Conservation (phyloP, 2,329 filamentous ascomycete species). For the Hypoxylon sp. region DNA sequence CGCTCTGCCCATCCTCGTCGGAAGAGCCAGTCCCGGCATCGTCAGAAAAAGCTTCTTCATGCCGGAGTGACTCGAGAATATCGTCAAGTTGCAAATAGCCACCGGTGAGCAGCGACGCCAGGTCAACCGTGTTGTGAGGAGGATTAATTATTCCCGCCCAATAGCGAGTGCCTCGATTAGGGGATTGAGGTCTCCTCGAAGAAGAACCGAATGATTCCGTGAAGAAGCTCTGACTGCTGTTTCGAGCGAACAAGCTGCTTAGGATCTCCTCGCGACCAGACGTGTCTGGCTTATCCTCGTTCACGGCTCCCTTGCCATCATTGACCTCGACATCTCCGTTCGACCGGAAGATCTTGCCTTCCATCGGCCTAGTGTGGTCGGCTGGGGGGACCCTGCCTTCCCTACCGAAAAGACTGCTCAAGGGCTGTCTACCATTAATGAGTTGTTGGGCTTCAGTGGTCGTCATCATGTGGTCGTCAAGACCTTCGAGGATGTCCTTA, state of each 20-base stretch:
- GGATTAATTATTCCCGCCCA: constrained; percentile 52
- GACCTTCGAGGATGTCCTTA: constrained; percentile 81
- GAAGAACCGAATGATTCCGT: constrained; percentile 53
- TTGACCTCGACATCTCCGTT: constrained; percentile 75
- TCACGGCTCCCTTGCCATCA: constrained; percentile 70
- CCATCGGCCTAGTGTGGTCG: constrained; percentile 70
- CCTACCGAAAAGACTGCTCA: constrained; percentile 80
- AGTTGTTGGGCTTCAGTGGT: constrained; percentile 82
- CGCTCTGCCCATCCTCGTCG: constrained; percentile 48
- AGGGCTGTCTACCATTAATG: constrained; percentile 78
- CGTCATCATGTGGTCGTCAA: constrained; percentile 82
- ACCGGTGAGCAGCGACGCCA: constrained; percentile 50
- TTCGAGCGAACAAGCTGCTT: constrained; percentile 61
- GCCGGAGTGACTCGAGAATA: constrained; percentile 51
- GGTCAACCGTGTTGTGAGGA: constrained; percentile 50
- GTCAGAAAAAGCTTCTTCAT: constrained; percentile 43
- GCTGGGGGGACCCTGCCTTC: constrained; percentile 76
- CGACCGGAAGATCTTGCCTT: constrained; percentile 74
- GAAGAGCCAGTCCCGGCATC: constrained; percentile 47
- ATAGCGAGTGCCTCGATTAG: constrained; percentile 48
- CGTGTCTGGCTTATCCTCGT: constrained; percentile 71
- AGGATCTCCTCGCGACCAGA: constrained; percentile 73
- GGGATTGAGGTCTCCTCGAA: constrained; percentile 46
- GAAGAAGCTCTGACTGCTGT: constrained; percentile 51
- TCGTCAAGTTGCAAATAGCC: constrained; percentile 51